Evolutionary conservation across 257 asterid genomes (phyloP).

Genomic region (Nicotiana obtusifolia): DNA sequence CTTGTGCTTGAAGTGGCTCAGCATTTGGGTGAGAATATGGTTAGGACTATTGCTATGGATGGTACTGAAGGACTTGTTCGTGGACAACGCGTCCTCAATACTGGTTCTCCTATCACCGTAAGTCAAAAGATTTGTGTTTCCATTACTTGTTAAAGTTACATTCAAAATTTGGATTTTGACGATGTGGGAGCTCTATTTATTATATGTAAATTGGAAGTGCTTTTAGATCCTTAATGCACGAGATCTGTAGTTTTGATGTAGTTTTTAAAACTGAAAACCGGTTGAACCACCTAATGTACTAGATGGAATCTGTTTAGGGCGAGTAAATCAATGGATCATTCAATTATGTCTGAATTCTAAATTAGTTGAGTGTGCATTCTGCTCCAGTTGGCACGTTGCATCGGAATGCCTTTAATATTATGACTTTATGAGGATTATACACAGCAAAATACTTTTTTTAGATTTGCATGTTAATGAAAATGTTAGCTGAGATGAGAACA

Average conservation of each 20-base stretch:
- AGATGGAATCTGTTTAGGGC: background rate
- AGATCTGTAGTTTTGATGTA: background rate
- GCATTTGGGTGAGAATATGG: slow-evolving; percentile 84
- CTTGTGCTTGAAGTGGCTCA: slow-evolving; percentile 86
- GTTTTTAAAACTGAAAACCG: background rate
- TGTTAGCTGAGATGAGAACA: background rate
- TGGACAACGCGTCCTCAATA: slow-evolving; percentile 78
- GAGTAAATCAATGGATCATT: background rate
- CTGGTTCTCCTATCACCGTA: slow-evolving; percentile 87
- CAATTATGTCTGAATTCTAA: background rate
- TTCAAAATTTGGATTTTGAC: background rate
- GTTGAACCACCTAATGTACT: background rate
- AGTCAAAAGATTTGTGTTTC: slow-evolving; percentile 14
- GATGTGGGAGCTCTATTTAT: background rate
- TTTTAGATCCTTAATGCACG: slow-evolving; percentile 1
- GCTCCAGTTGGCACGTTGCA: background rate
- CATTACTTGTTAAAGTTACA: background rate
- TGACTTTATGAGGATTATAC: background rate
- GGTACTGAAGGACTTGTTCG: slow-evolving; percentile 90
- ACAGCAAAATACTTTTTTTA: background rate
- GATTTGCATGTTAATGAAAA: background rate
- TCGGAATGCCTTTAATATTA: background rate
- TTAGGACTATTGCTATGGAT: slow-evolving; percentile 89
- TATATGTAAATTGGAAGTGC: background rate
- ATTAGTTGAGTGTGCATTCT: background rate